A percentile compares a stretch with the other conserved stretches of the same genome.
Evolutionary conservation across 2,329 filamentous ascomycete species (phyloP).

Genomic region (Monosporascus sp.): DNA sequence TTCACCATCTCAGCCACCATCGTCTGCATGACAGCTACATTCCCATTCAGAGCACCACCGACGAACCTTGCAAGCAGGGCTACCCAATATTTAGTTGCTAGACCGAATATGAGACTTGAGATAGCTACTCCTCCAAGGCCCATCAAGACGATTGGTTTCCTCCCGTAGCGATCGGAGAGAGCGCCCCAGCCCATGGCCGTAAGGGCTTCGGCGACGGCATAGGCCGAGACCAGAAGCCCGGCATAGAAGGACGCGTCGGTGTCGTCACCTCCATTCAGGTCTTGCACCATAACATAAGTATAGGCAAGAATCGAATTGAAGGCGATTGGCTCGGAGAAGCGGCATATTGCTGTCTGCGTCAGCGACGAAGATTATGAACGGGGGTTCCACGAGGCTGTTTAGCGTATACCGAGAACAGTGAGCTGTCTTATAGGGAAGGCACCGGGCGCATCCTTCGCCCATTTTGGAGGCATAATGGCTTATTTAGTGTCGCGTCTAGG

Average conservation of each 20-base stretch:
- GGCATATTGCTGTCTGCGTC: slow-evolving; percentile 33
- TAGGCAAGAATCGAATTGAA: slow-evolving; percentile 41
- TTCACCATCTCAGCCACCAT: slow-evolving; percentile 39
- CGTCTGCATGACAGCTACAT: slow-evolving; percentile 36
- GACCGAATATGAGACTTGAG: slow-evolving; percentile 36
- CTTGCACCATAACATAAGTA: slow-evolving; percentile 36
- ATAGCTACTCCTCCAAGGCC: slow-evolving; percentile 32
- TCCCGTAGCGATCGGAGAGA: slow-evolving; percentile 34
- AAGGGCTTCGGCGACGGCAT: slow-evolving; percentile 37
- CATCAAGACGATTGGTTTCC: slow-evolving; percentile 31
- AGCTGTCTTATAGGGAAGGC: slow-evolving; percentile 41
- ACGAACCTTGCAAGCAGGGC: slow-evolving; percentile 36
- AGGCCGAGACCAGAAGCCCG: slow-evolving; percentile 42
- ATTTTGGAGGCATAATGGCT: not conserved
- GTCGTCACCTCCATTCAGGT: slow-evolving; percentile 32
- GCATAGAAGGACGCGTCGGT: slow-evolving; percentile 41
- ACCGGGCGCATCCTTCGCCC: slow-evolving; percentile 2
- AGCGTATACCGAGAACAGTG: slow-evolving; percentile 32
- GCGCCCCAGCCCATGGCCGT: slow-evolving; percentile 38
- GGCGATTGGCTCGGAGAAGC: slow-evolving; percentile 40
- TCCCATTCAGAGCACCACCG: slow-evolving; percentile 34
- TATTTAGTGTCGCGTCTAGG: not conserved
- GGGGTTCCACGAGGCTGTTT: not conserved
- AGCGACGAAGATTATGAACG: not conserved
- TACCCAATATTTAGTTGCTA: slow-evolving; percentile 37